These are phyloP conservation scores for Glycine soja DNA, from an alignment of 306 rosid genomes.

Conservation along the genomic window DNA sequence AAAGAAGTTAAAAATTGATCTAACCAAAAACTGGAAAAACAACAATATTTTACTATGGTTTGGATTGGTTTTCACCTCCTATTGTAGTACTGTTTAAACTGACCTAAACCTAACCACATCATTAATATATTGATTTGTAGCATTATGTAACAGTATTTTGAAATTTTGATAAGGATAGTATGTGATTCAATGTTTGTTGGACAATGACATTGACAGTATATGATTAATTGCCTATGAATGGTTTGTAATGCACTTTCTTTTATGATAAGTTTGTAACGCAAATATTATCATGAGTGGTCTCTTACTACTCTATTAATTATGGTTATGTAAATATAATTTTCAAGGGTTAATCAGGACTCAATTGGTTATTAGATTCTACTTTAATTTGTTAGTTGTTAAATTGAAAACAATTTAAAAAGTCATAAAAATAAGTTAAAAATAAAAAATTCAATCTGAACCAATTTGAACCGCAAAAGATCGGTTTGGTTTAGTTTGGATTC, in stretches of 20 bases:
- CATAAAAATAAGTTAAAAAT: not conserved
- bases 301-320: not conserved
- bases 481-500: not conserved
- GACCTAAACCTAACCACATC: not conserved
- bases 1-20: not conserved
- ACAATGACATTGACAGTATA: not conserved
- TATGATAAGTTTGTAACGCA: not conserved
- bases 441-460: not conserved
- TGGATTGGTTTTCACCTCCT: not conserved
- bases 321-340: not conserved
- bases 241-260: not conserved
- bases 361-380: not conserved
- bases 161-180: not conserved
- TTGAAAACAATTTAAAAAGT: not conserved
- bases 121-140: not conserved
- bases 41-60: not conserved
- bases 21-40: not conserved
- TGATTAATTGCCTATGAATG: not conserved
- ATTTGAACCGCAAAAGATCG: not conserved
- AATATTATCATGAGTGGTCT: not conserved
- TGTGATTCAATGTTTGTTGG: not conserved
- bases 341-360: not conserved
- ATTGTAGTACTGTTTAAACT: not conserved
- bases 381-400: not conserved
- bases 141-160: not conserved